These are phyloP conservation scores for Phanerochaete carnosa DNA, from an alignment of 768 basidiomycete species.

Conservation along the genomic window DNA sequence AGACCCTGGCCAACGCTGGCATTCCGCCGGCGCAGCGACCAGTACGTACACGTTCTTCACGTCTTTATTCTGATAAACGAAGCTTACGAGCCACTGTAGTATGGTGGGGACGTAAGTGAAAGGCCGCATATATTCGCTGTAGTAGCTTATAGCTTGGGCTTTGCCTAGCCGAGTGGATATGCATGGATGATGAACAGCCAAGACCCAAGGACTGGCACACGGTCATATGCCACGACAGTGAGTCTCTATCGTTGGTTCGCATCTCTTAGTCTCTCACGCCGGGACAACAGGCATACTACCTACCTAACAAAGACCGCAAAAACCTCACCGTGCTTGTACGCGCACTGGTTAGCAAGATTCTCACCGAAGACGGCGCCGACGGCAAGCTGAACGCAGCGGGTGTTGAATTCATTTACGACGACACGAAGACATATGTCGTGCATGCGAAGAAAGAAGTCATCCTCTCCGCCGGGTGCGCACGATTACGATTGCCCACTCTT, in stretches of 20 bases:
- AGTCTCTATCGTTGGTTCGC: neutral
- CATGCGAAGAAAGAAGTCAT: constrained; percentile 29
- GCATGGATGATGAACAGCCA: constrained; percentile 14
- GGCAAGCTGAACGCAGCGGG: constrained; percentile 38
- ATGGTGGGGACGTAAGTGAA: constrained; percentile 19
- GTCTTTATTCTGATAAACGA: neutral
- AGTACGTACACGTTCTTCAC: no score
- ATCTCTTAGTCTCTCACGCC: no score
- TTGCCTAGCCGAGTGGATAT: constrained; percentile 12
- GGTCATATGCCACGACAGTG: constrained; percentile 25
- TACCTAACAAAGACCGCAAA: constrained; percentile 19
- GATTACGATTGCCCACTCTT: neutral
- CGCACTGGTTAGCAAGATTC: constrained; percentile 28
- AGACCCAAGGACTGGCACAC: constrained; percentile 14
- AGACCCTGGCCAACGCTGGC: neutral
- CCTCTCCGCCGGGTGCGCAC: constrained; percentile 5
- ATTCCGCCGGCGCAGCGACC: neutral
- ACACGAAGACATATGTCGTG: constrained; percentile 27
- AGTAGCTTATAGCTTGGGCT: neutral
- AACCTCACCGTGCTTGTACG: constrained; percentile 28
- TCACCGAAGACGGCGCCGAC: constrained; percentile 8
- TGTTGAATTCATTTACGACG: constrained; percentile 39
- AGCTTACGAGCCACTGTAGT: constrained; percentile 1
- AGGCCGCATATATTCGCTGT: neutral
- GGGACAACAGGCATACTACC: constrained; percentile 11